Evolutionary conservation across 768 basidiomycete genomes (phyloP).

Genomic region (Russula sp.): DNA sequence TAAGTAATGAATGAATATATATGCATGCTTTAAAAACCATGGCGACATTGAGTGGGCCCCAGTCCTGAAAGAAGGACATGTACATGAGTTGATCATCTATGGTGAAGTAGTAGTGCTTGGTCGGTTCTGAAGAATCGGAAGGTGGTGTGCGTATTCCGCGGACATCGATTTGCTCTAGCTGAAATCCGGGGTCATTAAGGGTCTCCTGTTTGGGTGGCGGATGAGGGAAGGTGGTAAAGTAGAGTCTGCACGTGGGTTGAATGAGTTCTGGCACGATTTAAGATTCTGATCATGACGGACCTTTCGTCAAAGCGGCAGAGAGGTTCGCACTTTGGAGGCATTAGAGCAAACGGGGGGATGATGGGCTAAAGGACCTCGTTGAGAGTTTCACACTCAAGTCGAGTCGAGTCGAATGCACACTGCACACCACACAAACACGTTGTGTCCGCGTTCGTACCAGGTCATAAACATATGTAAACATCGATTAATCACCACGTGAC

Average conservation of each 20-base stretch:
- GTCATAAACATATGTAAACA: conserved; percentile 18
- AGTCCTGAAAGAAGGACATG: conserved; percentile 91
- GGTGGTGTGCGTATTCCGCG: conserved; percentile 56
- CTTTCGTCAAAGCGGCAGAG: conserved; percentile 76
- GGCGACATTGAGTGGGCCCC: conserved; percentile 88
- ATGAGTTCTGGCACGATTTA: background rate
- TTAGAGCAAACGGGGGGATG: conserved; percentile 19
- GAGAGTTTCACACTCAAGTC: background rate
- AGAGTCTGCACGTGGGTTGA: conserved; percentile 42
- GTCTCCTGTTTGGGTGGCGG: conserved; percentile 60
- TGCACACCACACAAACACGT: conserved; percentile 10
- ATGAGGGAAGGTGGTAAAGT: conserved; percentile 83
- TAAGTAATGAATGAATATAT: conserved; percentile 78
- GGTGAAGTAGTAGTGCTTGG: conserved; percentile 84
- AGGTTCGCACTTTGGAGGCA: conserved; percentile 59
- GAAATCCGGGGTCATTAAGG: conserved; percentile 55
- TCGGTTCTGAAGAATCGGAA: conserved; percentile 65
- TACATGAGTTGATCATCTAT: conserved; percentile 91
- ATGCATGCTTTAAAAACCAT: conserved; percentile 93
- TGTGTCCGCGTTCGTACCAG: background rate
- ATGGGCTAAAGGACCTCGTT: background rate
- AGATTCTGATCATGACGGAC: conserved; percentile 33
- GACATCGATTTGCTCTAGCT: conserved; percentile 53
- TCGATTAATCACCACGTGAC: background rate
- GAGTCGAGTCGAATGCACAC: background rate